Conservation (phyloP, 2,329 filamentous ascomycete genomes). For the Tolypocladium guangdongense region DNA sequence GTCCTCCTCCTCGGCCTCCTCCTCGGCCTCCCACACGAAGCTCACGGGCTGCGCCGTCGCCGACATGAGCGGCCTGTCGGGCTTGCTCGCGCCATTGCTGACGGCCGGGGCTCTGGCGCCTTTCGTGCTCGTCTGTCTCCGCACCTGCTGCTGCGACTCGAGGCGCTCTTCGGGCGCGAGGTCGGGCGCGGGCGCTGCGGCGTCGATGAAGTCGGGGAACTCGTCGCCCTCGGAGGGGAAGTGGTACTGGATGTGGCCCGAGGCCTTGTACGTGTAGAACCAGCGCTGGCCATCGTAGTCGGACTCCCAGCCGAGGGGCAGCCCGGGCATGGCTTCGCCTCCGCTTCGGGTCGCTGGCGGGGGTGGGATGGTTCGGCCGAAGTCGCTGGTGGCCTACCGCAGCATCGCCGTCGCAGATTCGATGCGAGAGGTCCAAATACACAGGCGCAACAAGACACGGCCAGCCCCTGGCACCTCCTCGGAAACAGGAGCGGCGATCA, state of each 20-base stretch:
- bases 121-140: conserved; percentile 18
- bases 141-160: conserved; percentile 39
- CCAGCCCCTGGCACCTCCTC: not conserved
- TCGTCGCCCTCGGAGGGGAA: conserved; percentile 48
- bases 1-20: conserved; percentile 19
- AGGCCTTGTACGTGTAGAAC: conserved; percentile 46
- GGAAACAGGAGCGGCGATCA: not conserved
- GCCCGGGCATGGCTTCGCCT: conserved; percentile 17
- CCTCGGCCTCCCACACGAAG: conserved; percentile 20
- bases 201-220: conserved; percentile 40
- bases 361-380: not conserved
- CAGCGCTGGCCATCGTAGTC: conserved; percentile 48
- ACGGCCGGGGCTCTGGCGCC: not conserved
- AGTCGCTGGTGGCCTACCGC: not conserved
- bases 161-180: conserved; percentile 42
- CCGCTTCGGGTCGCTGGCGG: not conserved
- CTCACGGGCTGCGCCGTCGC: conserved; percentile 22
- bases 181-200: conserved; percentile 22
- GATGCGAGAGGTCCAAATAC: not conserved
- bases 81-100: conserved; percentile 3
- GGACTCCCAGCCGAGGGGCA: conserved; percentile 44
- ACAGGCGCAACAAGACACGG: not conserved
- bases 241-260: conserved; percentile 42
- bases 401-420: not conserved
- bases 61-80: conserved; percentile 16